These are phyloP conservation scores for Hygrophila difformis DNA, from an alignment of 257 asterid species.

Conservation along the genomic window DNA sequence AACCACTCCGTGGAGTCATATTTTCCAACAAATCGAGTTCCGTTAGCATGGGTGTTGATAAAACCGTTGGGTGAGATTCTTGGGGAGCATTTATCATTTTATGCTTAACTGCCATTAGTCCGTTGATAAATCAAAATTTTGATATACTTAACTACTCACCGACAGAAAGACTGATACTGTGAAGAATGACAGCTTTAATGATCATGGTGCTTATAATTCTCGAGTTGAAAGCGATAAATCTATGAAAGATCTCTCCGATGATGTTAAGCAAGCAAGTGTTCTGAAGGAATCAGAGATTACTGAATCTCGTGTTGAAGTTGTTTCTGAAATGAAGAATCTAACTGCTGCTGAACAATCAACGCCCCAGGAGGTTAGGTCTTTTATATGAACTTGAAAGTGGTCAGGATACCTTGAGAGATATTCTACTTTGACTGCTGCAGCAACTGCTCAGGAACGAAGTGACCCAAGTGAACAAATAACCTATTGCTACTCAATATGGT, in stretches of 20 bases:
- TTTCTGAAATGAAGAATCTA: slow-evolving; percentile 32
- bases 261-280: slow-evolving; percentile 25
- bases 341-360: slow-evolving; percentile 30
- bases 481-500: no score
- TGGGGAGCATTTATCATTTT: slow-evolving; percentile 10
- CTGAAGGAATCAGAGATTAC: slow-evolving; percentile 24
- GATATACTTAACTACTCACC: slow-evolving; percentile 14
- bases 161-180: slow-evolving; percentile 41
- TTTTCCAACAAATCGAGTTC: slow-evolving; percentile 53
- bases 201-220: slow-evolving; percentile 27
- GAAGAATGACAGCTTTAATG: slow-evolving; percentile 31
- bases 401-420: no score
- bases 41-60: slow-evolving; percentile 29
- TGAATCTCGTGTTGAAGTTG: slow-evolving; percentile 30
- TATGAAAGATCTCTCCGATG: slow-evolving; percentile 25
- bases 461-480: no score
- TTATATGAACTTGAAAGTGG: no score
- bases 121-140: slow-evolving; percentile 5
- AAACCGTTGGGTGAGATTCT: slow-evolving; percentile 36
- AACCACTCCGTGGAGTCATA: slow-evolving; percentile 71
- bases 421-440: no score
- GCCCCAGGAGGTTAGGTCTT: slow-evolving; percentile 45
- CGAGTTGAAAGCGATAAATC: slow-evolving; percentile 26
- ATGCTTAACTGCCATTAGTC: slow-evolving; percentile 3
- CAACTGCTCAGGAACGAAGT: no score